A percentile compares a stretch with the other conserved stretches of the same genome.
phyloP scores from a whole-genome alignment of 768 basidiomycete species.

The Tephrocybe sp. region DNA sequence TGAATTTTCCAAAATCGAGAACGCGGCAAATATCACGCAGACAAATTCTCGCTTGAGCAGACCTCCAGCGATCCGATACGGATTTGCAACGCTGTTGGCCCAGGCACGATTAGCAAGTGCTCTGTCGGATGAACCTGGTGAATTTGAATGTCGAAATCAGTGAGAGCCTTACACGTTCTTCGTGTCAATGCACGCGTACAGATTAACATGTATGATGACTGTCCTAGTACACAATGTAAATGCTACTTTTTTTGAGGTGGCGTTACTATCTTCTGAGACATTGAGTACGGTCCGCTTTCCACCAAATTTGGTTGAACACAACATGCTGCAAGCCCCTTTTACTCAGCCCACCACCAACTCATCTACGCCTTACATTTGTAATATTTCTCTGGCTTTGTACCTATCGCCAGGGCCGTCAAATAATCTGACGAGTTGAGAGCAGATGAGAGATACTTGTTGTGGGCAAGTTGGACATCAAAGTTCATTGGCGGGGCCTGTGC shows the following conservation, averaged over 20 bases:
- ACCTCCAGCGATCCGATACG: conserved; percentile 28
- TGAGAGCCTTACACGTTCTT: too few relatives aligned
- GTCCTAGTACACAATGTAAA: background rate
- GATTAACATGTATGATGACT: too few relatives aligned
- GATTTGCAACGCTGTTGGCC: conserved; percentile 26
- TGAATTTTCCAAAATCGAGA: conserved; percentile 52
- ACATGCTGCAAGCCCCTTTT: conserved; percentile 14
- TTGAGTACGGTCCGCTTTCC: background rate
- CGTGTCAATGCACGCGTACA: too few relatives aligned
- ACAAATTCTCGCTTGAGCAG: conserved; percentile 46
- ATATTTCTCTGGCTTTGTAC: conserved; percentile 15
- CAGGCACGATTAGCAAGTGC: conserved; percentile 23
- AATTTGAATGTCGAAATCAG: conserved; percentile 29
- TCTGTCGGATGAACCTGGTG: conserved; percentile 21
- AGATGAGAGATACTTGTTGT: conserved; percentile 23
- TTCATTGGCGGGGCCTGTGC: conserved; percentile 15
- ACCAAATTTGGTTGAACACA: conserved; percentile 14
- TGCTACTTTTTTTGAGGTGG: background rate
- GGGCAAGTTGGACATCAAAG: conserved; percentile 19
- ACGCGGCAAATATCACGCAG: conserved; percentile 55
- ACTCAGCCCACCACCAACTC: conserved; percentile 17
- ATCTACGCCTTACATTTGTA: conserved; percentile 13
- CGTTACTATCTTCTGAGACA: background rate
- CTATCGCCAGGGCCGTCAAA: conserved; percentile 13
- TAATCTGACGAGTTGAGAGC: conserved; percentile 16